phyloP scores from a whole-genome alignment of 257 asterid species.

The Linaria vulgaris region DNA sequence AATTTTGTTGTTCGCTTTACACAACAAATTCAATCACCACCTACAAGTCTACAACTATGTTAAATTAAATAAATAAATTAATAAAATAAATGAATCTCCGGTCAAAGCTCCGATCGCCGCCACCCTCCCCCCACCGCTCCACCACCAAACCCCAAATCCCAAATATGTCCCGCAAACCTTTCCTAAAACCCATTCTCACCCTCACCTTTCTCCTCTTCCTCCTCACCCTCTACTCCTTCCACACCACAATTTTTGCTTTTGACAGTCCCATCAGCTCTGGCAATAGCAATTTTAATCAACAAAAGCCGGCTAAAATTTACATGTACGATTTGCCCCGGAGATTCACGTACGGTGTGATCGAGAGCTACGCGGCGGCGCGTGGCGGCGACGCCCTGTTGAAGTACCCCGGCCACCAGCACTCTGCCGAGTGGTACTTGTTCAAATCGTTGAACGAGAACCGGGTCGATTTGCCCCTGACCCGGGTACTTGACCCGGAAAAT shows the following conservation, averaged over 20 bases:
- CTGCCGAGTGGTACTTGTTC: conserved; percentile 93
- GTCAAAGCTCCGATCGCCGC: conserved; percentile 45
- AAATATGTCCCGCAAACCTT: conserved; percentile 63
- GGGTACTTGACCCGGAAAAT: conserved; percentile 73
- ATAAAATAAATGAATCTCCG: no score
- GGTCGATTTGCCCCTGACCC: conserved; percentile 42
- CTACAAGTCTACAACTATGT: background rate
- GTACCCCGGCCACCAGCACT: conserved; percentile 96
- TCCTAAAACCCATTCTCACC: conserved; percentile 57
- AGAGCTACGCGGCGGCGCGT: conserved; percentile 77
- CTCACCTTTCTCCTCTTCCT: conserved; percentile 46
- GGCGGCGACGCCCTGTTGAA: conserved; percentile 67
- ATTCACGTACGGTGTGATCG: conserved; percentile 89
- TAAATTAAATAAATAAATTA: no score
- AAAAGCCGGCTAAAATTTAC: conserved; percentile 42
- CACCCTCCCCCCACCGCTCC: conserved; percentile 23
- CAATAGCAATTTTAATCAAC: background rate
- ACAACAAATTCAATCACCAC: no score
- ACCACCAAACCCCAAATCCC: conserved; percentile 19
- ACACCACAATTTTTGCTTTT: conserved; percentile 27
- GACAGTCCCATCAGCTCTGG: background rate
- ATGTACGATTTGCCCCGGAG: conserved; percentile 83
- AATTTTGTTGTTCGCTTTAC: no score
- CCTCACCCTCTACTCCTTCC: conserved; percentile 53
- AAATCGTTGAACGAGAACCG: conserved; percentile 52